Percentiles rank a stretch among this genome's conserved stretches.
Conservation (phyloP, 2,329 filamentous ascomycete genomes). For the Arthroderma sp. region DNA sequence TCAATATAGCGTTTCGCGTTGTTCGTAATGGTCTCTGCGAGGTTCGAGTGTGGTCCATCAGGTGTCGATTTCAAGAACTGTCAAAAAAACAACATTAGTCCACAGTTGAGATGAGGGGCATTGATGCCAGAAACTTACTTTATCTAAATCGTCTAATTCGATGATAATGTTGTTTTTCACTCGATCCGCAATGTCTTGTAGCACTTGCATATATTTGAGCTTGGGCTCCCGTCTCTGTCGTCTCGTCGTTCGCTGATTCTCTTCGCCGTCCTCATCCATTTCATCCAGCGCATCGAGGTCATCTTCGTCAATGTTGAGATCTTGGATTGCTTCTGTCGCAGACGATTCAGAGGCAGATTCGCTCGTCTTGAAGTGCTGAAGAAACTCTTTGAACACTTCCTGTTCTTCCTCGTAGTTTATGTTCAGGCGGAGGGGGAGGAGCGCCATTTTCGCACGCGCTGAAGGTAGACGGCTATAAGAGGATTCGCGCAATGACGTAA, state of each 20-base stretch:
- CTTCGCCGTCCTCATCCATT: slow-evolving; percentile 61
- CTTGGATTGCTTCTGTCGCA: slow-evolving; percentile 69
- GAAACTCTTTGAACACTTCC: slow-evolving; percentile 69
- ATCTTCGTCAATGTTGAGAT: slow-evolving; percentile 77
- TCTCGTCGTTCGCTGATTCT: slow-evolving; percentile 16
- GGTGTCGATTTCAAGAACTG: slow-evolving; percentile 65
- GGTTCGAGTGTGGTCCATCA: slow-evolving; percentile 53
- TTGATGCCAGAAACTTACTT: slow-evolving; percentile 38
- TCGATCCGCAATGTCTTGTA: slow-evolving; percentile 80
- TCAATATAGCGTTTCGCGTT: slow-evolving; percentile 97
- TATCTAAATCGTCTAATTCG: slow-evolving; percentile 75
- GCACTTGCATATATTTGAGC: slow-evolving; percentile 75
- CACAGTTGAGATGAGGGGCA: background rate
- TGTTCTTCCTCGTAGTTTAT: slow-evolving; percentile 85
- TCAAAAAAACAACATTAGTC: background rate
- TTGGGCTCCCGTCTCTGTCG: slow-evolving; percentile 46
- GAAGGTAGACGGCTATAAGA: background rate
- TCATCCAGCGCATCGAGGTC: slow-evolving; percentile 83
- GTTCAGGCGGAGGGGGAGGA: slow-evolving; percentile 63
- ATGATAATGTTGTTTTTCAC: slow-evolving; percentile 65
- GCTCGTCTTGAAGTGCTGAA: slow-evolving; percentile 72
- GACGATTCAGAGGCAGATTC: slow-evolving; percentile 51
- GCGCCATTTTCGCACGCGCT: slow-evolving; percentile 54
- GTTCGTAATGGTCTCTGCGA: slow-evolving; percentile 68
- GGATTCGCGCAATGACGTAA: background rate